Percentiles rank a stretch among this genome's conserved stretches.
phyloP scores from a whole-genome alignment of 306 rosid species.

The Biancaea sappan region DNA sequence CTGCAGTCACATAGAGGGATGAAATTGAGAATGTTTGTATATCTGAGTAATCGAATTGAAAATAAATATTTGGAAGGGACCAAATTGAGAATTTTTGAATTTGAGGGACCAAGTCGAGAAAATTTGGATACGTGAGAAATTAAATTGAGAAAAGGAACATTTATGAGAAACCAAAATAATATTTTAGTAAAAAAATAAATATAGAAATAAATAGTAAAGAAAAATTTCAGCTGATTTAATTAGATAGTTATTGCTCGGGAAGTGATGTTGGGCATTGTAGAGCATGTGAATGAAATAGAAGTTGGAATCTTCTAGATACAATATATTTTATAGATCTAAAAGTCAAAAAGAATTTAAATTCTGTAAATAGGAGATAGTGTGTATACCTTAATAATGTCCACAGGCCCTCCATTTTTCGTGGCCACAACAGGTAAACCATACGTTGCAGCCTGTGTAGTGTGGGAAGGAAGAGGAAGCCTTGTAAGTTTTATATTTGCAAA shows the following conservation, averaged over 20 bases:
- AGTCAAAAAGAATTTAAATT: neutral
- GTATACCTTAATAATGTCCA: conserved; percentile 78
- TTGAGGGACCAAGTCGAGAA: too few species aligned
- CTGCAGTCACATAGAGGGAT: too few species aligned
- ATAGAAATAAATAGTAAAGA: neutral
- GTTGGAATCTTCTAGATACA: neutral
- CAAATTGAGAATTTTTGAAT: too few species aligned
- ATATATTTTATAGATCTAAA: neutral
- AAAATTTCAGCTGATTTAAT: neutral
- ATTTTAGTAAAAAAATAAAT: too few species aligned
- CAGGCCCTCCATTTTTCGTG: conserved; percentile 88
- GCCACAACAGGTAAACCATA: conserved; percentile 89
- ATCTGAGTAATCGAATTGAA: too few species aligned
- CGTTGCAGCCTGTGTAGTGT: conserved; percentile 68
- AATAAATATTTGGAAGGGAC: too few species aligned
- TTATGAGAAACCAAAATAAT: too few species aligned
- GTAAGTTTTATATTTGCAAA: conserved; percentile 12
- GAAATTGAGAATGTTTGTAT: too few species aligned
- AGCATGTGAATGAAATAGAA: neutral
- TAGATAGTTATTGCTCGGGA: neutral
- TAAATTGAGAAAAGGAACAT: too few species aligned
- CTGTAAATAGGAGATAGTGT: neutral
- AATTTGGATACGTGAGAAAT: too few species aligned
- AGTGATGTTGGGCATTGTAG: neutral
- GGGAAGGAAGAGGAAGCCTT: conserved; percentile 6